Evolutionary conservation across 2,329 filamentous ascomycete genomes (phyloP).

Genomic region (Aspergillus sp.): DNA sequence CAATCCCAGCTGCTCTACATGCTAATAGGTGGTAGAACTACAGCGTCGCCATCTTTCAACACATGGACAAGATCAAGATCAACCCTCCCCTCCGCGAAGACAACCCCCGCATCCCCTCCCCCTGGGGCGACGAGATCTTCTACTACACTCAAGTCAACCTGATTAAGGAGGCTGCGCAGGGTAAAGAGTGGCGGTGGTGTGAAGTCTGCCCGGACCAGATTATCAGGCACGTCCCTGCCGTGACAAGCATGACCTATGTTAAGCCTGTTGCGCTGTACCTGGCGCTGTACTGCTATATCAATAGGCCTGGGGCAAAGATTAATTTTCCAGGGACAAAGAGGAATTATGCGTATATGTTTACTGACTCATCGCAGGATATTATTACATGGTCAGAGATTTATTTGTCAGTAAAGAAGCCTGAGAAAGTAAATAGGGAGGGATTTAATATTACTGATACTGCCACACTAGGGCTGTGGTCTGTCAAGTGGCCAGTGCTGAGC

Average conservation of each 20-base stretch:
- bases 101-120: slow-evolving; percentile 42
- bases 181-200: slow-evolving; percentile 46
- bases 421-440: slow-evolving; percentile 15
- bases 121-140: slow-evolving; percentile 45
- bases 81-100: slow-evolving; percentile 40
- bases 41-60: slow-evolving; percentile 27
- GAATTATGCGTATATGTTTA: slow-evolving; percentile 35
- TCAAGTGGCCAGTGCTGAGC: slow-evolving; percentile 20
- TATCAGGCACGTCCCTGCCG: slow-evolving; percentile 18
- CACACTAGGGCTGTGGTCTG: slow-evolving; percentile 13
- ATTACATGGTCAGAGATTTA: slow-evolving; percentile 26
- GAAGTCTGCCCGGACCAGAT: slow-evolving; percentile 49
- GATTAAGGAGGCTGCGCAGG: slow-evolving; percentile 34
- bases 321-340: slow-evolving; percentile 38
- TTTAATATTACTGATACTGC: slow-evolving; percentile 28
- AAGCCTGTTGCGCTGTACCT: slow-evolving; percentile 43
- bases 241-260: slow-evolving; percentile 46
- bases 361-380: slow-evolving; percentile 38
- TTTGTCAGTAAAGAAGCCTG: slow-evolving; percentile 18
- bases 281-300: slow-evolving; percentile 34
- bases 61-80: slow-evolving; percentile 23
- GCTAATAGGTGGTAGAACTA: slow-evolving; percentile 27
- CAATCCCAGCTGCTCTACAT: slow-evolving; percentile 1
- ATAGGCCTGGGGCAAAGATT: slow-evolving; percentile 36
- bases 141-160: slow-evolving; percentile 49